Evolutionary conservation across 306 rosid species (phyloP).

Genomic region (Canavalia ensiformis): DNA sequence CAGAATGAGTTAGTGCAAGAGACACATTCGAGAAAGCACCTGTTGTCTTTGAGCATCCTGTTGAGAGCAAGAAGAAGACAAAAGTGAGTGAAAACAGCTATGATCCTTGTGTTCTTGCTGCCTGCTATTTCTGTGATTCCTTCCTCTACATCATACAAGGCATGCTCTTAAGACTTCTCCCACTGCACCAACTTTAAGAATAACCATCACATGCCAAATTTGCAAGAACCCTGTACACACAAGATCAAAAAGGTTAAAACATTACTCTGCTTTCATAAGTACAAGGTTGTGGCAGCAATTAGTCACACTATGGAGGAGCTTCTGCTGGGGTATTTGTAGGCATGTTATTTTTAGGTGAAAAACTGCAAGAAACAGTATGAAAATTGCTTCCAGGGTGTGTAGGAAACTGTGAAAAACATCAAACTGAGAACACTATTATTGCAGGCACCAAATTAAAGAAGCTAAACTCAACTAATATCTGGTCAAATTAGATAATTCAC

Average conservation of each 20-base stretch:
- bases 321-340: conserved; percentile 47
- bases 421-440: conserved; percentile 19
- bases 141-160: conserved; percentile 51
- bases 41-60: conserved; percentile 48
- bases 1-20: conserved; percentile 31
- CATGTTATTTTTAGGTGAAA: conserved; percentile 24
- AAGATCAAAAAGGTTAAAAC: conserved; percentile 37
- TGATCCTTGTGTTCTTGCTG: conserved; percentile 48
- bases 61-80: conserved; percentile 47
- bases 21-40: conserved; percentile 50
- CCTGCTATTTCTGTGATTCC: conserved; percentile 51
- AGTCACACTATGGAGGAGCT: conserved; percentile 59
- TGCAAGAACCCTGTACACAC: conserved; percentile 15
- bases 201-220: conserved; percentile 17
- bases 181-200: conserved; percentile 56
- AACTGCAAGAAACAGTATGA: conserved; percentile 19
- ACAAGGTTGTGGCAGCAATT: conserved; percentile 62
- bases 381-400: conserved; percentile 46
- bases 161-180: conserved; percentile 70
- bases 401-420: conserved; percentile 39
- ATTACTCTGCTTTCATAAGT: conserved; percentile 69
- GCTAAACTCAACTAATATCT: neutral
- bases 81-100: conserved; percentile 40
- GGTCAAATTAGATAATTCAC: conserved; percentile 30
- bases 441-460: neutral